These are phyloP conservation scores for Sclerotinia minor DNA, from an alignment of 2,329 filamentous ascomycete genomes.

Conservation along the genomic window DNA sequence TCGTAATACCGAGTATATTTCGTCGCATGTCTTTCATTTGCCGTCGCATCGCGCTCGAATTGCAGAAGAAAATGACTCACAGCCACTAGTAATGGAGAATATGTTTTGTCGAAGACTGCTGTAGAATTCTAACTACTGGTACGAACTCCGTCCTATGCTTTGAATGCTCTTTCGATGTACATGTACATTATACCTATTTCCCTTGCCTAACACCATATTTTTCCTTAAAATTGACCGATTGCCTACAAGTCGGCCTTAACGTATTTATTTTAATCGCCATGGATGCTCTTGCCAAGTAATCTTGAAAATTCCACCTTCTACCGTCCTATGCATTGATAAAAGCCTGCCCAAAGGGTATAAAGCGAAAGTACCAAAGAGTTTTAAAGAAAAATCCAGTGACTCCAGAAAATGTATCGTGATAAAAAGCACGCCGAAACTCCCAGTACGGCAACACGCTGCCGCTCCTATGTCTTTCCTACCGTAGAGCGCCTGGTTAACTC, in stretches of 20 bases:
- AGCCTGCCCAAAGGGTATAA: conserved; percentile 13
- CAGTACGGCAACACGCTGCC: not conserved
- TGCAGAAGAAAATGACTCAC: not conserved
- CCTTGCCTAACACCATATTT: not conserved
- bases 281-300: conserved; percentile 3
- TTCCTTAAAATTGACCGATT: conserved; percentile 1
- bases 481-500: not conserved
- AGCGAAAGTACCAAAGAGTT: conserved; percentile 1
- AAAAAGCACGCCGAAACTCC: not conserved
- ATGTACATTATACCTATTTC: conserved; percentile 6
- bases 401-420: not conserved
- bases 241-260: conserved; percentile 1
- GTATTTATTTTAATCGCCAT: conserved; percentile 14
- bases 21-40: not conserved
- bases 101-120: not conserved
- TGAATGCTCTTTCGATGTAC: not conserved
- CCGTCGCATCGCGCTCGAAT: not conserved
- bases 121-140: conserved; percentile 6
- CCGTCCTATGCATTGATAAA: conserved; percentile 13
- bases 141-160: not conserved
- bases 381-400: not conserved
- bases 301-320: conserved; percentile 8
- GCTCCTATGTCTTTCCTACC: not conserved
- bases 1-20: not conserved
- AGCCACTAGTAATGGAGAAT: not conserved